Evolutionary conservation across 2,329 filamentous ascomycete species (phyloP), one percentile per base, ranked within the genome.

Genomic region (Stenocarpella maydis): DNA sequence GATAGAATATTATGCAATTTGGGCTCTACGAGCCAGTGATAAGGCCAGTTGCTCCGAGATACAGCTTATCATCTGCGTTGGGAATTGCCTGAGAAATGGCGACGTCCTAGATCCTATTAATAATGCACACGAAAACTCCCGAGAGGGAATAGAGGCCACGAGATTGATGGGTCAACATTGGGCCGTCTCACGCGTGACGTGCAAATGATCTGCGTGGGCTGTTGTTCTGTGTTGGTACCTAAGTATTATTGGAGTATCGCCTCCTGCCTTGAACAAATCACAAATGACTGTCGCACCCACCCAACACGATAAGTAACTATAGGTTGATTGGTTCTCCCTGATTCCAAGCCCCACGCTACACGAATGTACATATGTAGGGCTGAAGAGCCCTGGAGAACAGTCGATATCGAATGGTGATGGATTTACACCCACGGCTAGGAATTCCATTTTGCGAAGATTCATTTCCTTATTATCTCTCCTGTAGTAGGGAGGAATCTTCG

Each of bases 171-270:
- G n/a, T 54, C n/a, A 54, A 54, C n/a, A 54, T 54, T 60, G 55
- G 39, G 39, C 55, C 55, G 55, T 31, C 55, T 60, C 39, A 60
- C 39, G 24, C 39, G 39, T 60, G 55, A 60, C 55, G 55, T 45
- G 24, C 8, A n/a, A 6, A 45, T 45, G 55, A 60, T 39, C 34
- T 60, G 17, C 24, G 9, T n/a, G 17, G 28, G 15, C 28, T 10
- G 19, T 7, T 14, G 17, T 5, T n/a, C n/a, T n/a, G n/a, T n/a
- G n/a, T n/a, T n/a, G n/a, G n/a, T n/a, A n/a, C n/a, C n/a, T n/a
- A n/a, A n/a, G n/a, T n/a, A n/a, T n/a, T n/a, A n/a, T n/a, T n/a
- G n/a, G n/a, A n/a, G n/a, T n/a, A n/a, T n/a, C 2, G 15, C 19
- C 52, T 37, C 4, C 19, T 53, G 17, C 28, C 31, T 8, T 28